Base-by-base conservation (phyloP, 139 green algal species). In the Coelastrella sp. region DNA sequence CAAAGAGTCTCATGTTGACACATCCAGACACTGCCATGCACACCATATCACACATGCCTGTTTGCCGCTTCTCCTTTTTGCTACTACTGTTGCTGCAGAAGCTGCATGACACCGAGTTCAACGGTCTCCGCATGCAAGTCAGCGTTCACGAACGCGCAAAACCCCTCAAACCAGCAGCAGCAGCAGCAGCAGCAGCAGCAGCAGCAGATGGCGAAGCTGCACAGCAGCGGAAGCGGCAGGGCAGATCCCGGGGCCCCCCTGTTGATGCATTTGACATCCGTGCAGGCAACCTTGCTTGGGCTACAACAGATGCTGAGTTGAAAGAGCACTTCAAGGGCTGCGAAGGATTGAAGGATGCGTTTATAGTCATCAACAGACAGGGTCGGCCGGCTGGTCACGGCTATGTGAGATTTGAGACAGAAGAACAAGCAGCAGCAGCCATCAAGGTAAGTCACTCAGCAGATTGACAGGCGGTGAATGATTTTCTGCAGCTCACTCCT, bases 111-210 rank as follows among this genome's bases (percentile, higher is more conserved):
- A 71, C 11, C 2, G 2, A 9, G 23, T 41, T 71, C 62, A 71
- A 71, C 27, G 62, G 25, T 17, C 30, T 11, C 1, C n/a, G 2
- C 19, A 19, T 71, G 27, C 40, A 71, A 34, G n/a, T 78, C 17
- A 35, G 38, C 37, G 57, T 5, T 59, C 23, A 32, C 15, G 8
- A 19, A 15, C 15, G 2, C 32, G 4, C 34, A 45, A 45, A 34
- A 23, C 59, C 25, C 27, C 21, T 0, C 8, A 17, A 7, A 23
- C 59, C 13, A 45, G 41, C 8, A 41, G 27, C 62, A 66, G 57
- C 62, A 71, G 62, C 27, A 71, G 62, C n/a, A 71, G 30, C 62
- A 71, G 30, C 62, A 71, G 62, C 62, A 71, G 6, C 1, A 71
- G 27, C n/a, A n/a, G n/a, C n/a, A n/a, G n/a, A n/a, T n/a, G n/a